These are phyloP conservation scores for Lasiodiplodia theobromae DNA, from an alignment of 2,329 filamentous ascomycete genomes.

Conservation along the genomic window DNA sequence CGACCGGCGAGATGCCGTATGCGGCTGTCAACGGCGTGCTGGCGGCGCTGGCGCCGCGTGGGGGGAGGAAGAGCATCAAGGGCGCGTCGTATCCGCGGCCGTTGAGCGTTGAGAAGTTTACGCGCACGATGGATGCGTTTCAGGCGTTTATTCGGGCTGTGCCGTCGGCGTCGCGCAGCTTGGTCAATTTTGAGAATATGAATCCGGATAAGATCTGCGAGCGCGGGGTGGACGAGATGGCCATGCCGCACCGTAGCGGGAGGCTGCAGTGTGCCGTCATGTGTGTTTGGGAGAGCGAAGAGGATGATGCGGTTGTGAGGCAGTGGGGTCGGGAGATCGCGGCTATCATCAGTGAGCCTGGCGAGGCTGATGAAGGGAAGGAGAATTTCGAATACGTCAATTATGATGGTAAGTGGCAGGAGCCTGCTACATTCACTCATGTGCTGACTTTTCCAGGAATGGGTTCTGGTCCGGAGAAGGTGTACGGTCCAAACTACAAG, in stretches of 20 bases:
- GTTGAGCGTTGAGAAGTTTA: constrained; percentile 37
- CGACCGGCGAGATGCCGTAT: constrained; percentile 42
- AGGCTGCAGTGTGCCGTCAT: constrained; percentile 29
- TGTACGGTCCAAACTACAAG: constrained; percentile 44
- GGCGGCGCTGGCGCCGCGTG: constrained; percentile 40
- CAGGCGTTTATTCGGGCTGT: constrained; percentile 38
- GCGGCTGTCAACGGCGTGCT: constrained; percentile 43
- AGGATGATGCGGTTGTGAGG: constrained; percentile 20
- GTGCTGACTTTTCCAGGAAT: constrained; percentile 34
- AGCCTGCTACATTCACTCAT: constrained; percentile 1
- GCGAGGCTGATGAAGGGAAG: constrained; percentile 36
- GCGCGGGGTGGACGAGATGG: constrained; percentile 4
- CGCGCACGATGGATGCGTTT: constrained; percentile 39
- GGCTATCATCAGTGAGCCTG: constrained; percentile 26
- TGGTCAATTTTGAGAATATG: constrained; percentile 27
- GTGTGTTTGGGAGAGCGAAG: background rate
- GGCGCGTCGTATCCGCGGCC: constrained; percentile 47
- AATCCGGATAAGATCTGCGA: constrained; percentile 23
- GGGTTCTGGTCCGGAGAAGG: constrained; percentile 37
- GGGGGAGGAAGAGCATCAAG: constrained; percentile 48
- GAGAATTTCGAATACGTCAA: constrained; percentile 43
- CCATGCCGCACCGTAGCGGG: constrained; percentile 24
- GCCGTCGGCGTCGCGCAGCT: constrained; percentile 37
- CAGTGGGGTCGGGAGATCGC: constrained; percentile 11
- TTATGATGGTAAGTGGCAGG: constrained; percentile 37